Evolutionary conservation across 768 basidiomycete species (phyloP).

Genomic region (Amanita pallidorosea): DNA sequence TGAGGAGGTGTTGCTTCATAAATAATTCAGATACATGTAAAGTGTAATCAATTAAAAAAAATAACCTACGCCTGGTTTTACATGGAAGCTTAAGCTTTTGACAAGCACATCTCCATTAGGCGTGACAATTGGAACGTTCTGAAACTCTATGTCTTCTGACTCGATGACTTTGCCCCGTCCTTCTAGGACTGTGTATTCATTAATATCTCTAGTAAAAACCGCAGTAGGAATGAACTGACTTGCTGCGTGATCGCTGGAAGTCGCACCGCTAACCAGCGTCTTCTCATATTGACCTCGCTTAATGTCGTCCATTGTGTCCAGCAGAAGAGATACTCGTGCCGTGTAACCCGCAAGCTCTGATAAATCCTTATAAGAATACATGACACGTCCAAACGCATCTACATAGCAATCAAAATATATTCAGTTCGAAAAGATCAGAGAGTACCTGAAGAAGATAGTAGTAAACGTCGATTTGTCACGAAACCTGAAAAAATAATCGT

Average conservation of each 20-base stretch:
- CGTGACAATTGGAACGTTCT: conserved; percentile 89
- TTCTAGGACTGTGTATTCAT: conserved; percentile 46
- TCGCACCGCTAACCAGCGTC: conserved; percentile 67
- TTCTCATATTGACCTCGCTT: conserved; percentile 82
- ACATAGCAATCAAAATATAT: not conserved
- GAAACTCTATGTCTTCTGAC: conserved; percentile 85
- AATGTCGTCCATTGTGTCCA: conserved; percentile 88
- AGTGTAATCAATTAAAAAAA: not conserved
- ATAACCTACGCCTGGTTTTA: conserved; percentile 67
- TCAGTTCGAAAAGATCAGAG: not conserved
- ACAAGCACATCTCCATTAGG: conserved; percentile 93
- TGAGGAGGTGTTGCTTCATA: conserved; percentile 74
- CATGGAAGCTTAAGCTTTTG: conserved; percentile 74
- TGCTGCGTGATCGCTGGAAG: conserved; percentile 60
- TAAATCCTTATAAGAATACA: conserved; percentile 97
- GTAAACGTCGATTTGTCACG: conserved; percentile 87
- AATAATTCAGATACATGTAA: conserved; percentile 3
- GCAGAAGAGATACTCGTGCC: conserved; percentile 74
- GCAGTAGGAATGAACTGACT: conserved; percentile 34
- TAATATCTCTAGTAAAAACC: not conserved
- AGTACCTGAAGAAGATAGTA: conserved; percentile 77
- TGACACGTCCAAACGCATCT: conserved; percentile 92
- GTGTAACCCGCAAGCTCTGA: conserved; percentile 96
- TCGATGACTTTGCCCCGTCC: conserved; percentile 73
- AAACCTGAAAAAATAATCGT: conserved; percentile 50